phyloP scores from a whole-genome alignment of 2,329 filamentous ascomycete genomes.

The Alternaria panax region DNA sequence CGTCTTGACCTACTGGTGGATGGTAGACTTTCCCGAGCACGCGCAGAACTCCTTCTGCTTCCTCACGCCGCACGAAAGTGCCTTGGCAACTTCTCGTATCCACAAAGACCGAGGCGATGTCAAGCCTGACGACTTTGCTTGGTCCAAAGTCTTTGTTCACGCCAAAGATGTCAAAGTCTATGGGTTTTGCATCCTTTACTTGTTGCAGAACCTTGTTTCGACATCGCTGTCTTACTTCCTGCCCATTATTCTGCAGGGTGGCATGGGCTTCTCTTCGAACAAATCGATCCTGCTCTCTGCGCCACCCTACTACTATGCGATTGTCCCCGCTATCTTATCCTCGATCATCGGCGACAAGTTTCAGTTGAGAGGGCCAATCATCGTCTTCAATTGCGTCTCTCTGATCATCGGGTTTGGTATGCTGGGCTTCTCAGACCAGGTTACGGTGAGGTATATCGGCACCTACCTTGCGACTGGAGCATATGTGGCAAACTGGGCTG shows the following conservation, averaged over 20 bases:
- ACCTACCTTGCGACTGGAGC: conserved; percentile 72
- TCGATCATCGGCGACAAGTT: conserved; percentile 68
- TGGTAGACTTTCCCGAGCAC: conserved; percentile 72
- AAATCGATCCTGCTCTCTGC: conserved; percentile 67
- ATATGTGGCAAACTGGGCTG: conserved; percentile 74
- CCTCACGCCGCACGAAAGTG: conserved; percentile 62
- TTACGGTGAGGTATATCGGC: conserved; percentile 69
- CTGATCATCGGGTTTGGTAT: conserved; percentile 70
- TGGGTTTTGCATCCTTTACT: conserved; percentile 70
- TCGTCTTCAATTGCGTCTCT: conserved; percentile 69
- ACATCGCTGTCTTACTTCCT: conserved; percentile 72
- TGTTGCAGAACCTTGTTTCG: conserved; percentile 71
- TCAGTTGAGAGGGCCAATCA: conserved; percentile 67
- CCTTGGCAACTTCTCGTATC: conserved; percentile 65
- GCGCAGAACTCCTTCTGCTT: conserved; percentile 65
- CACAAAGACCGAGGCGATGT: conserved; percentile 68
- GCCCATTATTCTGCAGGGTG: conserved; percentile 63
- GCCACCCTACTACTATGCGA: conserved; percentile 72
- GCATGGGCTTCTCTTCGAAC: conserved; percentile 56
- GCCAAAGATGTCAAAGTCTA: conserved; percentile 69
- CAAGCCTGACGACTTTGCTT: conserved; percentile 63
- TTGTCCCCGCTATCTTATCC: conserved; percentile 69
- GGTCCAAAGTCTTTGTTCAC: conserved; percentile 63
- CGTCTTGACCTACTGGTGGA: conserved; percentile 71
- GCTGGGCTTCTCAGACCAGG: conserved; percentile 67